These are phyloP conservation scores for Beauveria sp. DNA, from an alignment of 2,329 filamentous ascomycete species.

Conservation along the genomic window DNA sequence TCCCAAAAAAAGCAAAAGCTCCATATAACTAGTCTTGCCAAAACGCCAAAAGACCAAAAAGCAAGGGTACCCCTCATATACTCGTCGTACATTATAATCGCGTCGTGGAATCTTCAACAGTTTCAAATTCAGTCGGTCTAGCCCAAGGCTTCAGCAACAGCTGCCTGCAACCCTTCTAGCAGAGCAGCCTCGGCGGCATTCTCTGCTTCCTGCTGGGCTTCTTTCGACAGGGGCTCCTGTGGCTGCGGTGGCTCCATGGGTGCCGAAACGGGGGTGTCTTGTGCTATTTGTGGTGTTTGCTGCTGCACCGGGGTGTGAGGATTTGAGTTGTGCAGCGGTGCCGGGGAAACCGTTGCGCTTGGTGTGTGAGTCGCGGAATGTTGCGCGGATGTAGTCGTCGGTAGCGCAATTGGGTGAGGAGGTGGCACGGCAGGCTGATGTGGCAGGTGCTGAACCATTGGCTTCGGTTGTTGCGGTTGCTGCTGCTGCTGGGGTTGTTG, in stretches of 20 bases:
- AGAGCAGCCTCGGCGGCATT: slow-evolving; percentile 28
- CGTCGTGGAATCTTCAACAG: neutral
- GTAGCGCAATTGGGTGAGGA: slow-evolving; percentile 5
- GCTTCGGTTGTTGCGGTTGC: slow-evolving; percentile 14
- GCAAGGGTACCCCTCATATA: neutral
- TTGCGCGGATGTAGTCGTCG: neutral
- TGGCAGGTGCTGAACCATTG: neutral
- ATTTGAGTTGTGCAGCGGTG: neutral
- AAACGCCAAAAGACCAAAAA: neutral
- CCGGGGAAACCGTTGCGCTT: neutral
- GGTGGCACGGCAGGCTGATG: slow-evolving; percentile 1
- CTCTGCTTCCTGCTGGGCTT: slow-evolving; percentile 20
- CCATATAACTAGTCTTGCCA: neutral
- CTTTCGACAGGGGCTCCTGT: slow-evolving; percentile 18
- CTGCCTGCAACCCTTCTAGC: slow-evolving; percentile 28
- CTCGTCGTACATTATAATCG: neutral
- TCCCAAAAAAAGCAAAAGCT: neutral
- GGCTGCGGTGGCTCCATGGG: slow-evolving; percentile 16
- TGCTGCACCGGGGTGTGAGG: slow-evolving; percentile 8
- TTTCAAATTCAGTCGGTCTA: neutral
- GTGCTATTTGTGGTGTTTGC: neutral
- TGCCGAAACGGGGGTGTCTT: slow-evolving; percentile 9
- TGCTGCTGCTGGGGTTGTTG: slow-evolving; percentile 10
- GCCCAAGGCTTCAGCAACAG: slow-evolving; percentile 21
- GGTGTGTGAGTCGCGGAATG: neutral